Conservation (phyloP, 129 eudicot species). For the Deinandra increscens region DNA sequence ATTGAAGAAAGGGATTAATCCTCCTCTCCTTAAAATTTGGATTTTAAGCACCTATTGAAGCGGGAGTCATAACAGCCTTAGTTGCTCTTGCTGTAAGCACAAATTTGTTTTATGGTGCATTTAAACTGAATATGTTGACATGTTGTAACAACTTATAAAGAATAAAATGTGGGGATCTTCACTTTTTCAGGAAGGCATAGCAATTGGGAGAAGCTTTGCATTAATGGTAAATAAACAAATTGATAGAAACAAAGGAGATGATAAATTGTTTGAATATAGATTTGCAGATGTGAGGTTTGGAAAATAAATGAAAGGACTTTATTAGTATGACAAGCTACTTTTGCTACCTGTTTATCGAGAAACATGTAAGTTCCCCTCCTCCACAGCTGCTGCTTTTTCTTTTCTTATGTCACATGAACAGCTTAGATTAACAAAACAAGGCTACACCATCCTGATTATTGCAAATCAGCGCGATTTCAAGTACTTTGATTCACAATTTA, state of each 20-base stretch:
- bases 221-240: constrained; percentile 58
- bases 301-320: too few species aligned
- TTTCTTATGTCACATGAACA: too few species aligned
- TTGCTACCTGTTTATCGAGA: too few species aligned
- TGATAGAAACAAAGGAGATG: constrained; percentile 98
- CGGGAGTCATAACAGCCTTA: constrained; percentile 73
- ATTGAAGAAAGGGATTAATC: constrained; percentile 73
- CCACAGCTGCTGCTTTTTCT: too few species aligned
- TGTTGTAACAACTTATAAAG: not conserved
- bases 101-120: not conserved
- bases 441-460: too few species aligned
- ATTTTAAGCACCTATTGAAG: constrained; percentile 69
- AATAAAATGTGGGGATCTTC: not conserved
- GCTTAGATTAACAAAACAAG: too few species aligned
- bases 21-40: constrained; percentile 46
- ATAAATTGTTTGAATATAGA: too few species aligned
- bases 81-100: constrained; percentile 77
- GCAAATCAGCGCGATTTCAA: too few species aligned
- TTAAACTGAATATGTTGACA: not conserved
- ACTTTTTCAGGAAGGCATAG: constrained; percentile 80
- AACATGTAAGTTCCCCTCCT: too few species aligned
- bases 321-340: too few species aligned
- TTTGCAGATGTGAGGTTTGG: too few species aligned
- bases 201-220: constrained; percentile 96
- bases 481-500: too few species aligned